Base-by-base conservation (phyloP, 208 protist species). In the Strigomonas oncopelti region DNA sequence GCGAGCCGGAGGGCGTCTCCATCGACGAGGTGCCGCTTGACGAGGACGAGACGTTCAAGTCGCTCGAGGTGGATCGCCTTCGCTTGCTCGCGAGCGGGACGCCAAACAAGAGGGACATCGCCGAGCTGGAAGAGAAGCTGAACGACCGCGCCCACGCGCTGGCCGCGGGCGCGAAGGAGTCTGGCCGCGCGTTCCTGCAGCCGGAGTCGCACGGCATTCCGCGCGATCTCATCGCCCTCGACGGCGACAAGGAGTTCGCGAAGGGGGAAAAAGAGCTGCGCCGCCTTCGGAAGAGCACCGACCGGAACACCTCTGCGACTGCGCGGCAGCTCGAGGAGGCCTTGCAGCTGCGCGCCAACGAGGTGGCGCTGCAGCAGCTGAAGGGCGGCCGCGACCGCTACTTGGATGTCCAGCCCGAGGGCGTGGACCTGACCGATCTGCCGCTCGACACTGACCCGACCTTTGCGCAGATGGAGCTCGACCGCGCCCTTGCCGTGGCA, bases 131-230 rank as follows among this genome's bases (percentile, higher is more conserved):
- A 68, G 64, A 77, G 52, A 62, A 69, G n/a, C 72, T 92, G 22
- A 92, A 92, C 58, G 77, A 78, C 22, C 81, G 82, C 25, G 81
- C 81, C 7, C 80, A 90, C 57, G 78, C 71, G 42, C 66, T 95
- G 22, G 90, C 90, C 4, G 52, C 59, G 20, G 65, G 72, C 36
- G 58, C 77, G 29, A 92, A 92, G 69, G 71, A 67, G 34, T 56
- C 31, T 5, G 61, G 69, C 18, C 83, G 90, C 42, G 64, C 57
- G 11, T 91, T 91, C 53, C 71, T 95, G 59, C 73, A 78, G 25
- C 59, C 67, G 53, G 38, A 45, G 31, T 86, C 81, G 18, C 75
- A 67, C 22, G 85, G 80, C 63, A 77, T 91, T 46, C 85, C 85
- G 0, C 77, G 70, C 48, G 61, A 65, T 18, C 56, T 83, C 24